Conservation (phyloP, 192 early-diverging fungal genomes). For the Rhizoclosmatium sp. region DNA sequence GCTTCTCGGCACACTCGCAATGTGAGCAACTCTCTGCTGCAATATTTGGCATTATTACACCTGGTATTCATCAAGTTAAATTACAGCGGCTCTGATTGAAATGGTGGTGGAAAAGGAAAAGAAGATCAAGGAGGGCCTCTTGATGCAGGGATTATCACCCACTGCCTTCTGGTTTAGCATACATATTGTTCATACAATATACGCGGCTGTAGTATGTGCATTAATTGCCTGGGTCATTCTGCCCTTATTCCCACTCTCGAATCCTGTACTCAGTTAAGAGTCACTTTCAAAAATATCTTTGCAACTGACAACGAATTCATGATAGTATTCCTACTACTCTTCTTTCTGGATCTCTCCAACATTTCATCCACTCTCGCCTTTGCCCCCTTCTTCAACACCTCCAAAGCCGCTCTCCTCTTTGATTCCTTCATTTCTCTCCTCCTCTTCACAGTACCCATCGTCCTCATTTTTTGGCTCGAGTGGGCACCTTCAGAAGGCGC, state of each 20-base stretch:
- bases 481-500: constrained; percentile 30
- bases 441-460: constrained; percentile 14
- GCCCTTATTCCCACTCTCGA: constrained; percentile 30
- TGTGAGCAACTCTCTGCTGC: neutral
- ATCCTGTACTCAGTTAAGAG: constrained; percentile 3
- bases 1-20: constrained; percentile 30
- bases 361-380: constrained; percentile 27
- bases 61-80: too few relatives aligned
- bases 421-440: constrained; percentile 26
- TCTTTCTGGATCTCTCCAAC: constrained; percentile 20
- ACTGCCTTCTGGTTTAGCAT: constrained; percentile 39
- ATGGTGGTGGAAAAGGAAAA: constrained; percentile 74
- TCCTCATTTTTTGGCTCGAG: constrained; percentile 32
- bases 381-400: constrained; percentile 34
- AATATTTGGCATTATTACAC: neutral
- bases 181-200: constrained; percentile 9
- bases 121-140: constrained; percentile 64
- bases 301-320: neutral
- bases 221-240: constrained; percentile 12
- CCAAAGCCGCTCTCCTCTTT: constrained; percentile 23
- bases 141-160: constrained; percentile 70
- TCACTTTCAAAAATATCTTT: neutral
- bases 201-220: constrained; percentile 10
- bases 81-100: constrained; percentile 53
- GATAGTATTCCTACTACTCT: constrained; percentile 24